Evolutionary conservation across 176 grass and related monocot genomes (phyloP).

Genomic region (Lolium multiflorum): DNA sequence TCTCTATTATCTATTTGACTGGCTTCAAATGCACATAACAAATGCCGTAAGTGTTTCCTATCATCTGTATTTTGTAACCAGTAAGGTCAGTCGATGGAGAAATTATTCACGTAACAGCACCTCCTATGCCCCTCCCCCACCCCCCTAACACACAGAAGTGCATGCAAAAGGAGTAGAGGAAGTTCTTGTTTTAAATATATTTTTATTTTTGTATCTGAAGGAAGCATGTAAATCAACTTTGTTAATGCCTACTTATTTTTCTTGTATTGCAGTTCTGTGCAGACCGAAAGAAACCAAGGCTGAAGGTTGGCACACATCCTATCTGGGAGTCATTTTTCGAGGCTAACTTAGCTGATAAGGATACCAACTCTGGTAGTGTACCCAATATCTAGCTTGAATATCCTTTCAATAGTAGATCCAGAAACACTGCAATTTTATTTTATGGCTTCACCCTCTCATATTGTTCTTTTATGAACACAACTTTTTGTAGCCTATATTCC

Average conservation of each 20-base stretch:
- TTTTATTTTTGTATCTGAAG: conserved; percentile 33
- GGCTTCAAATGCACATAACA: background rate
- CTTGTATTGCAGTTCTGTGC: conserved; percentile 65
- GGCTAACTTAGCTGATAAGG: conserved; percentile 53
- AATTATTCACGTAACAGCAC: conserved; percentile 16
- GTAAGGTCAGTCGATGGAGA: conserved; percentile 19
- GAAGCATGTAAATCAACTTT: conserved; percentile 15
- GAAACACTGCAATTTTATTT: conserved; percentile 2
- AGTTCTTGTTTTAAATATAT: background rate
- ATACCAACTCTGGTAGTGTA: conserved; percentile 61
- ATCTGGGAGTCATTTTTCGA: conserved; percentile 94
- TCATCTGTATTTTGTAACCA: conserved; percentile 12
- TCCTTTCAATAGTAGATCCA: conserved; percentile 23
- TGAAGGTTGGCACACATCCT: conserved; percentile 64
- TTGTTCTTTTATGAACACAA: conserved; percentile 12
- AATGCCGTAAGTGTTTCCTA: background rate
- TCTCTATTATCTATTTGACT: background rate
- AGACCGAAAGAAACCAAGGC: conserved; percentile 66
- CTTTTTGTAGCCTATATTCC: background rate
- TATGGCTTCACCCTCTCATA: conserved; percentile 6
- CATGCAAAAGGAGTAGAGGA: background rate
- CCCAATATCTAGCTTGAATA: conserved; percentile 20
- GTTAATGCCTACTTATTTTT: conserved; percentile 34
- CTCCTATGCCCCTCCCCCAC: background rate
- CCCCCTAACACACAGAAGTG: background rate